Base-by-base conservation (phyloP, 805 yeast species). In the Candida anglica region DNA sequence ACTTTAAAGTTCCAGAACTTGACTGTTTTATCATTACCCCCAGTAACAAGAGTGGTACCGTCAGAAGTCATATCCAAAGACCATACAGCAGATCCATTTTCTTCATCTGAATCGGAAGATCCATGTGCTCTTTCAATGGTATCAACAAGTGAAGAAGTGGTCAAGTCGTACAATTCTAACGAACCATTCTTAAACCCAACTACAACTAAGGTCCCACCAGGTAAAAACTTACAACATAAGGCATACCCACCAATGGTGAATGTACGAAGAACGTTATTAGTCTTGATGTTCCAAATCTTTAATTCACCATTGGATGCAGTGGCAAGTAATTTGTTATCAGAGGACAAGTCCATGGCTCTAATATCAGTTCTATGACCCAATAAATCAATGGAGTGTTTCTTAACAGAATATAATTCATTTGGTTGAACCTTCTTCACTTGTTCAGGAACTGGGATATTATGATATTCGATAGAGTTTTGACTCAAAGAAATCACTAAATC, bases 321-420 rank as follows among this genome's bases (percentile, higher is more conserved):
- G 3, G 88, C 94, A 27, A 91, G 63, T 38, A 93, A 63, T 53
- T 77, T 78, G 54, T 81, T 77, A 60, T 91, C 96, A 35, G 79
- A 76, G 37, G 95, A 83, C 22, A 93, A 69, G 45, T 87, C 89
- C 52, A 86, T 65, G 4, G 95, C 73, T 48, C 98, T 73, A 18
- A 91, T 72, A 57, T 93, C 99, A 2, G 87, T 78, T 53, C 97
- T 77, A 57, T 89, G 97, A 15, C 98, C 99, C 34, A 75, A 72
- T 27, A 78, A 58, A 32, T 88, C 96, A 15, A 93, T 67, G 2
- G 79, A 58, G 47, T 75, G 75, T 28, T 69, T 60, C 43, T 73
- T 79, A 3, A 55, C 60, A 1, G 79, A 58, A 3, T 63, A 48
- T 7, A 71, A 47, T 15, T 71, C 75, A 23, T 63, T 63, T 8